Base-by-base conservation (phyloP, 2,329 filamentous ascomycete genomes). In the Botrytis aclada region DNA sequence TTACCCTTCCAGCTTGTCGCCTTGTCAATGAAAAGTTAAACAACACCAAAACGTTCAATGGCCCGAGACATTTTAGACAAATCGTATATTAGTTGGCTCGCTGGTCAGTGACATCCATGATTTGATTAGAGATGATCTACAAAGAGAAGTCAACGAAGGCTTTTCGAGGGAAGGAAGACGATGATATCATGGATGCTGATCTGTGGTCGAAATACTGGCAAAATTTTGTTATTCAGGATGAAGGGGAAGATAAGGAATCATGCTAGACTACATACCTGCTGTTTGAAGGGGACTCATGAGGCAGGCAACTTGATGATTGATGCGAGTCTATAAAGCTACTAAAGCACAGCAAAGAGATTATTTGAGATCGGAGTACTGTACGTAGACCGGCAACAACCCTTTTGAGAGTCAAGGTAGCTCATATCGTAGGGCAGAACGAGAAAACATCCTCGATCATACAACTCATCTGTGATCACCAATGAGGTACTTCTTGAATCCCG, bases 101-200 rank as follows among this genome's bases (percentile, higher is more conserved):
- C 25, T 67, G 65, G 65, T 34, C 65, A 56, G 65, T 67, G 65
- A 67, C 65, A 67, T 56, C 45, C 65, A 56, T 56, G 65, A 67
- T 67, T 67, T 67, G 34, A 7, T 39, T 67, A n/a, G 34, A 67
- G 34, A 56, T 54, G 34, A 54, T 67, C 47, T 67, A 51, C 43
- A 45, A 66, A 25, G 32, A 47, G 34, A 20, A 39, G 32, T n/a
- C n/a, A 66, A 32, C 34, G 45, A 67, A 67, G 47, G 65, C 20
- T 41, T 56, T 56, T 29, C n/a, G n/a, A 56, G 39, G 5, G 12
- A 7, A 29, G 47, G 34, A 56, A 10, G 47, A 54, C n/a, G 25
- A 51, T 67, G 65, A 67, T 67, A 67, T 67, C 65, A 67, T 56
- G 29, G 39, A 29, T 39, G 64, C 37, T 54, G 64, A 66, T 66